Conservation (phyloP, 2,329 filamentous ascomycete genomes). For the Furcasterigmium sp. region DNA sequence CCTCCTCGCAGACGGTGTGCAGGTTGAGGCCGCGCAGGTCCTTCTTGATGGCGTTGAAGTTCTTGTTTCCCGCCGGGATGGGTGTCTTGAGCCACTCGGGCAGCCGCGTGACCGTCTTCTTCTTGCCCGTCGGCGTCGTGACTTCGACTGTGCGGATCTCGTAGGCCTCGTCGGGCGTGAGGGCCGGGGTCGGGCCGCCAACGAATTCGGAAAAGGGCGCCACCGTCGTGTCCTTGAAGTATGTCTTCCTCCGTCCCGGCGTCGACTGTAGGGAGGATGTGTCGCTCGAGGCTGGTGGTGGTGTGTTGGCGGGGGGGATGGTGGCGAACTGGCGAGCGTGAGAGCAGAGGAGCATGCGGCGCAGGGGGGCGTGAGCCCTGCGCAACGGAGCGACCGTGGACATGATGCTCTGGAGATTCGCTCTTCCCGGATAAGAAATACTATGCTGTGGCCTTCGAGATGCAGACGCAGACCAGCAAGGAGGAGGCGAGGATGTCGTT, state of each 20-base stretch:
- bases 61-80: conserved; percentile 73
- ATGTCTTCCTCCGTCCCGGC: conserved; percentile 37
- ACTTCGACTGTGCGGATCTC: conserved; percentile 58
- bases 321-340: conserved; percentile 40
- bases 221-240: conserved; percentile 55
- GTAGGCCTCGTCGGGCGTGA: conserved; percentile 51
- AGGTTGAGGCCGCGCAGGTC: conserved; percentile 85
- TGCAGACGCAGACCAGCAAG: neutral
- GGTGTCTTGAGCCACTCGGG: conserved; percentile 96
- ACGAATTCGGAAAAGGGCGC: conserved; percentile 57
- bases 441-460: neutral
- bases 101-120: conserved; percentile 65
- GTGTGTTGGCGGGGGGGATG: conserved; percentile 29
- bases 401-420: no score
- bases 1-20: conserved; percentile 97
- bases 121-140: conserved; percentile 52
- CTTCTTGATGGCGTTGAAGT: conserved; percentile 92
- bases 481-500: neutral
- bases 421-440: no score
- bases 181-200: conserved; percentile 28
- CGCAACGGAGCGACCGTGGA: conserved; percentile 35
- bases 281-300: conserved; percentile 16
- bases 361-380: conserved; percentile 35
- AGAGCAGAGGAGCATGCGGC: conserved; percentile 30
- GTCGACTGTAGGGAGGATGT: conserved; percentile 9